Base-by-base conservation (phyloP, 805 yeast species). In the Hanseniaspora thailandica region DNA sequence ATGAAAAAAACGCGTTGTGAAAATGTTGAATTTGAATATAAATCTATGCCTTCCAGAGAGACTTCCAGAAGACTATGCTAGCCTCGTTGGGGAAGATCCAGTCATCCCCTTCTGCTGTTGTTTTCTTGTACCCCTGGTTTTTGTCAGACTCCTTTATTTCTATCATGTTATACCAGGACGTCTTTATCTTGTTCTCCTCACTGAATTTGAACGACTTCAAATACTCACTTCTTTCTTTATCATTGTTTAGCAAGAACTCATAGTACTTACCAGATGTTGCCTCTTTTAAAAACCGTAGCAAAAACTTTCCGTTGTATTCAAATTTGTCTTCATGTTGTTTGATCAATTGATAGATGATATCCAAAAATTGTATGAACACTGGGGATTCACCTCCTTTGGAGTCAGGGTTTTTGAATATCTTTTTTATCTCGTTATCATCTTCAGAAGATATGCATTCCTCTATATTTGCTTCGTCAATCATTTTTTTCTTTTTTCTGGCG, bases 221-320 rank as follows among this genome's bases (percentile, higher is more conserved):
- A 66, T 39, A 45, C 33, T 67, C 68, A 7, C 69, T 60, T 52
- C 80, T 68, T 55, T 86, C 95, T 47, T 67, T 65, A 62, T 93
- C 96, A 44, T 76, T 75, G 62, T 93, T 83, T 59, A 77, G 80
- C 51, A 93, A 65, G 61, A 93, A 93, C 1, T 95, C 81, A 3
- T 97, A 97, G 66, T 88, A 93, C 65, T 93, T 97, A 61, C 97
- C 88, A 0, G 97, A 86, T 62, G 88, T 86, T 47, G 84, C 69
- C 65, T 93, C 97, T 63, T 93, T 93, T 20, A 87, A 74, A 54
- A 93, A 70, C 48, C 97, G 70, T 58, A 96, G 76, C 57, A 93
- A 65, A 60, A 93, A 87, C 50, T 96, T 69, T 64, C 89, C 96
- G 62, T 89, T 88, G 67, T 82, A 89, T 67, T 90, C 96, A 66